These are phyloP conservation scores for Xylariaceae sp. DNA, from an alignment of 2,329 filamentous ascomycete species.

Conservation along the genomic window DNA sequence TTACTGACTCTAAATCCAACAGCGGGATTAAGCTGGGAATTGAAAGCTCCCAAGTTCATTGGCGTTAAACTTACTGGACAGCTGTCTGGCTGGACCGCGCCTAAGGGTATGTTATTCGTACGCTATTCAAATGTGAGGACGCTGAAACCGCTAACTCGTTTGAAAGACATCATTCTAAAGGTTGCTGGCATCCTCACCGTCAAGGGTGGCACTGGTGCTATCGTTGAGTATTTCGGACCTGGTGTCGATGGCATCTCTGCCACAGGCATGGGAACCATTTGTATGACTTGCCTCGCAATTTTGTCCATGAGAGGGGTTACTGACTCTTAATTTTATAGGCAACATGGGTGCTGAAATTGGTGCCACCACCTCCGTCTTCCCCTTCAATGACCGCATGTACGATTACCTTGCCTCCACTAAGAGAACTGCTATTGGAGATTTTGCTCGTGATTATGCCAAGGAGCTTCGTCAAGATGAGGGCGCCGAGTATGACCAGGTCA, in stretches of 20 bases:
- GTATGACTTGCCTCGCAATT: slow-evolving; percentile 29
- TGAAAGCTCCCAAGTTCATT: slow-evolving; percentile 97
- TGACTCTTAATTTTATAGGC: slow-evolving; percentile 21
- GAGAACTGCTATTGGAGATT: slow-evolving; percentile 89
- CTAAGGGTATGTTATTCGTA: slow-evolving; percentile 72
- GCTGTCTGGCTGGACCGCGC: slow-evolving; percentile 88
- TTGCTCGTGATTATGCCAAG: slow-evolving; percentile 80
- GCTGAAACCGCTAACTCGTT: slow-evolving; percentile 15
- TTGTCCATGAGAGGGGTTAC: not conserved
- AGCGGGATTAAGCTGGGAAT: slow-evolving; percentile 79
- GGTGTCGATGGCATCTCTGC: slow-evolving; percentile 77
- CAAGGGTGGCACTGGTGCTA: slow-evolving; percentile 95
- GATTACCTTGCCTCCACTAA: slow-evolving; percentile 94
- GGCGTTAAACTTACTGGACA: slow-evolving; percentile 93
- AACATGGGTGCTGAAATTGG: slow-evolving; percentile 79
- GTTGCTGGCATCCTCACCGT: slow-evolving; percentile 96
- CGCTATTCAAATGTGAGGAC: not conserved
- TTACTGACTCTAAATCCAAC: slow-evolving; percentile 70
- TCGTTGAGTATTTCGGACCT: slow-evolving; percentile 76
- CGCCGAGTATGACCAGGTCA: slow-evolving; percentile 92
- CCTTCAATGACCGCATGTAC: slow-evolving; percentile 98
- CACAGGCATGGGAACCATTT: slow-evolving; percentile 88
- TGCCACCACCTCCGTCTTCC: slow-evolving; percentile 93
- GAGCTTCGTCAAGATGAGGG: slow-evolving; percentile 89
- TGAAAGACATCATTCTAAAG: slow-evolving; percentile 90